Base-by-base conservation (phyloP, 2,329 filamentous ascomycete species). In the Aspergillus glaucus region DNA sequence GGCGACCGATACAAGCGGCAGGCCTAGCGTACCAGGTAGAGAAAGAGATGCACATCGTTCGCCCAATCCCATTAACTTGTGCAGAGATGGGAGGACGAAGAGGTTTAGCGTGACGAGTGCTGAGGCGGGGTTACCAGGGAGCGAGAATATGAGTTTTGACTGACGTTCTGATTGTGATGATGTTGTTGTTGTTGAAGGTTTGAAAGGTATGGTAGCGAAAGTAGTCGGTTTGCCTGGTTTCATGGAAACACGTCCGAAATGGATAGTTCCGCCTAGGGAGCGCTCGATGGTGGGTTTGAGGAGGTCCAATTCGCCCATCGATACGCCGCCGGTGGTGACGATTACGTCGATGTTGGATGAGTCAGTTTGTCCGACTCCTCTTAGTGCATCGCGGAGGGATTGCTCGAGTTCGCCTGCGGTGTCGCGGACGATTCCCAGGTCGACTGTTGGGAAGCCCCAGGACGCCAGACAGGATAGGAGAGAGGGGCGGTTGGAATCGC, bases 221-320 rank as follows among this genome's bases (percentile, higher is more conserved):
- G 93, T 98, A 0, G 91, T 96, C 2, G 93, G 93, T 70, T 97
- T 98, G 4, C 93, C 93, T 0, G 93, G 93, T 74, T 98, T 98
- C 93, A 98, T 97, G 47, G 86, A 81, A 2, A 98, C 93, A 3
- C 93, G 86, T 21, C 93, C 93, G 60, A 98, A 98, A 69, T 96
- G 93, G 56, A 98, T 95, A 0, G 85, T 93, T 6, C 93, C 93
- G 49, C 90, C 89, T 1, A 98, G 80, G 1, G 84, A 78, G 39
- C 92, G 85, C 73, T 97, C 93, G 60, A 98, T 88, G 0, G 92
- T 97, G 0, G 93, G 92, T 67, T 98, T 98, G 17, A 98, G 81
- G 6, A 98, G 84, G 68, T 98, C 93, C 2, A 96, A 82, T 71
- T 98, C 93, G 49, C 93, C 93, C 93, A 98, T 98, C 8, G 88